Evolutionary conservation across 2,329 filamentous ascomycete species (phyloP).

Genomic region (Cladosporium sp.): DNA sequence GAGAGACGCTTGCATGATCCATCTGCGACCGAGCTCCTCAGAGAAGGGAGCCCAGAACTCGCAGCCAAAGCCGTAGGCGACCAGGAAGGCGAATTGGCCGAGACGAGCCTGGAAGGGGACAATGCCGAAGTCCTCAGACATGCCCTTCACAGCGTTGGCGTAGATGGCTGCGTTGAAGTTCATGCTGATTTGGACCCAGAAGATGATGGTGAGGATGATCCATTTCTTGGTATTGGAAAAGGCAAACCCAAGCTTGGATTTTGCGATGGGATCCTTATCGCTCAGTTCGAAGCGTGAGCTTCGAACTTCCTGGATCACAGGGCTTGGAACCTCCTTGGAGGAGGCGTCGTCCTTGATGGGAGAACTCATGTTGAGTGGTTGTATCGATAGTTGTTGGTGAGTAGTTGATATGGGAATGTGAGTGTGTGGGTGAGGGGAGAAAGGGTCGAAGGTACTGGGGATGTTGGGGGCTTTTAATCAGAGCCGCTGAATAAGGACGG

Average conservation of each 20-base stretch:
- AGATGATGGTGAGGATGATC: slow-evolving; percentile 48
- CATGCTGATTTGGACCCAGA: slow-evolving; percentile 50
- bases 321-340: background rate
- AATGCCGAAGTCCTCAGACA: slow-evolving; percentile 62
- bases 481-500: no score
- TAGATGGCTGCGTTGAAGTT: slow-evolving; percentile 53
- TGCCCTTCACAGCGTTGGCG: slow-evolving; percentile 53
- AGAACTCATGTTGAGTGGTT: background rate
- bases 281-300: slow-evolving; percentile 2
- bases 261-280: slow-evolving; percentile 4
- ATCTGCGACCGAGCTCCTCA: slow-evolving; percentile 63
- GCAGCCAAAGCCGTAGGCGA: slow-evolving; percentile 63
- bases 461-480: background rate
- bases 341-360: background rate
- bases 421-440: background rate
- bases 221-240: slow-evolving; percentile 48
- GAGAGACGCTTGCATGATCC: slow-evolving; percentile 64
- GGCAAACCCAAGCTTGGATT: slow-evolving; percentile 37
- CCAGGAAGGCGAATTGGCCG: slow-evolving; percentile 70
- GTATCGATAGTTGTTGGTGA: background rate
- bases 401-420: background rate
- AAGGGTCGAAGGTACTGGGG: background rate
- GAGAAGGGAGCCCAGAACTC: slow-evolving; percentile 59
- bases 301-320: background rate
- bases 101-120: slow-evolving; percentile 70